A percentile compares a stretch with the other conserved stretches of the same genome.
These are phyloP conservation scores for Oryza australiensis DNA, from an alignment of 176 grass and related monocot species.

Conservation along the genomic window DNA sequence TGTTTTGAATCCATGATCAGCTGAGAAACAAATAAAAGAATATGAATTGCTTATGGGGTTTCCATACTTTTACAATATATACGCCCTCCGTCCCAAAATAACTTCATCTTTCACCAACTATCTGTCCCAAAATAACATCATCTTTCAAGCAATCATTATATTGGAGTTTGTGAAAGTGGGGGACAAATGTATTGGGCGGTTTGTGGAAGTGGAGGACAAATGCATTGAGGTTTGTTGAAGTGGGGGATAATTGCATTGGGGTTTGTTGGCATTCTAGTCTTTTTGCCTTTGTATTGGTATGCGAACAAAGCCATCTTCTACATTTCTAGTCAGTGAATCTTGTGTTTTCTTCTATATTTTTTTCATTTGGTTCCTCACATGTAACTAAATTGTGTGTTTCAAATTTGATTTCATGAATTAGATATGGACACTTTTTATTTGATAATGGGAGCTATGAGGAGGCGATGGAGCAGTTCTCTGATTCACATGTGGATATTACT, in stretches of 20 bases:
- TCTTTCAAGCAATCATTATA: too few relatives aligned
- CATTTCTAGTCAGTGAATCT: constrained; percentile 21
- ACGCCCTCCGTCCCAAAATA: too few relatives aligned
- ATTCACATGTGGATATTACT: constrained; percentile 95
- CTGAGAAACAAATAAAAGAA: background rate
- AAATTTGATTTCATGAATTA: constrained; percentile 49
- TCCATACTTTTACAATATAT: background rate
- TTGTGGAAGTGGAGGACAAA: too few relatives aligned
- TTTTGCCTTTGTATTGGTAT: too few relatives aligned
- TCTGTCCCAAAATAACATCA: too few relatives aligned
- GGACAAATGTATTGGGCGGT: too few relatives aligned
- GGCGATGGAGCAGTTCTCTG: constrained; percentile 84
- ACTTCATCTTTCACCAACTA: too few relatives aligned
- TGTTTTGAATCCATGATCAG: constrained; percentile 14
- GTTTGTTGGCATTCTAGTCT: too few relatives aligned
- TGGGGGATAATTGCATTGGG: too few relatives aligned
- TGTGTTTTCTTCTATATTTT: constrained; percentile 9
- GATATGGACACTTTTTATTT: constrained; percentile 96
- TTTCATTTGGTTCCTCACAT: constrained; percentile 28
- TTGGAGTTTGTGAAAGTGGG: too few relatives aligned
- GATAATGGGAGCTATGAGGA: constrained; percentile 91
- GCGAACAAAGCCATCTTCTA: background rate
- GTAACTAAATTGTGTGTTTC: constrained; percentile 30
- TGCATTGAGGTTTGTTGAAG: too few relatives aligned
- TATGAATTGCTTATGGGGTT: background rate